Evolutionary conservation across 306 rosid species (phyloP), one percentile per base, ranked within the genome.

Genomic region (Cucurbita maxima): DNA sequence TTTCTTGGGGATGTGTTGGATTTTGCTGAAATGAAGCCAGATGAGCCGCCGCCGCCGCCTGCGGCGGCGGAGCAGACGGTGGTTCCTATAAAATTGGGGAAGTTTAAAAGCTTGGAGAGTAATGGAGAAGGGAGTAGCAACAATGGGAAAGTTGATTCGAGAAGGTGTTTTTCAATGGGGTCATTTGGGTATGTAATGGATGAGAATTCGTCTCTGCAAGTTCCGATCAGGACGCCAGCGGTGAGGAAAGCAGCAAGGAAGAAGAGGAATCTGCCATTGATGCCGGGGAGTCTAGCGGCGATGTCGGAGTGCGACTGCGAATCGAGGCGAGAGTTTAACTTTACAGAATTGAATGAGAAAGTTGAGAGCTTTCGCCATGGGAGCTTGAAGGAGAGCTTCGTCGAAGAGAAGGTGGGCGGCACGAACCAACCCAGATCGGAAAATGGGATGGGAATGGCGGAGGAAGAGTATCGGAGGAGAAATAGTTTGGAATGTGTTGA

Each of bases 131-230:
- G 51, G 16, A 82, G 95, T 1, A 78, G 83, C 62, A 82, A 83
- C 14, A 79, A 60, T 51, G 78, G 61, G 52, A 77, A 83, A 66
- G 88, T 71, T 44, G 99, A 84, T 76, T 77, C 83, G 9, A 91
- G 97, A 58, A 88, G 99, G 82, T 95, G 99, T 48, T 95, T 91
- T 66, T 95, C 99, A 0, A 95, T 91, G 99, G 99, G 97, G 8
- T 91, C 96, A 0, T 91, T 95, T 84, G 88, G 88, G 57, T 91
- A 95, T 80, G 86, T 91, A 57, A 83, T 95, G 97, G 97, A 89
- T 18, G 99, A 89, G 75, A 91, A 71, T 63, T 83, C 84, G 9
- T 80, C 83, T 9, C 75, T 95, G 45, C 88, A 82, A 69, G 97
- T 95, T 16, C 96, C 99, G 13, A 87, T 95, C 25, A 84, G 90